phyloP scores from a whole-genome alignment of 2,329 filamentous ascomycete genomes.

The Neofusicoccum kwambonambiense region DNA sequence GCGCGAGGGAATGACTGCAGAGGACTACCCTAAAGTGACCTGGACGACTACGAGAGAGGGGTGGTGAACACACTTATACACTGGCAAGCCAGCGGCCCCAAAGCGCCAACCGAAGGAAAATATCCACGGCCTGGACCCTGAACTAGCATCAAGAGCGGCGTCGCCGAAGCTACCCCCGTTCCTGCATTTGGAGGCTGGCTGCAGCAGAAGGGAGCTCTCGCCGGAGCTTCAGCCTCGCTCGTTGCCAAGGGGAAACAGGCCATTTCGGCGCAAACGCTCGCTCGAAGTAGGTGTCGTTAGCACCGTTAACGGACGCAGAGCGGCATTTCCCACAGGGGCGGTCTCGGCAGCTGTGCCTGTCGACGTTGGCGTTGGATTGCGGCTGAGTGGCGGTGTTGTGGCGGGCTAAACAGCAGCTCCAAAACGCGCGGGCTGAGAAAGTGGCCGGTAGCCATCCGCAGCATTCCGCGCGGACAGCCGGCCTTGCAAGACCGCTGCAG shows the following conservation, averaged over 20 bases:
- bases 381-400: constrained; percentile 14
- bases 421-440: neutral
- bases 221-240: neutral
- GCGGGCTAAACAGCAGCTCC: neutral
- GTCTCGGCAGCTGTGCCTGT: too few species aligned
- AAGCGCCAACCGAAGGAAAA: too few species aligned
- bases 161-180: neutral
- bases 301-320: neutral
- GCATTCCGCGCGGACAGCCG: too few species aligned
- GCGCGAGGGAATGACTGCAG: neutral
- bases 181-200: neutral
- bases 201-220: neutral
- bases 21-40: neutral
- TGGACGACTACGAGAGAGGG: neutral
- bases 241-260: neutral
- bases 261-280: neutral
- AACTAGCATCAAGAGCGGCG: neutral
- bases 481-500: too few species aligned
- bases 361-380: neutral
- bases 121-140: too few species aligned
- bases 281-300: neutral
- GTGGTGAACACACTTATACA: neutral
- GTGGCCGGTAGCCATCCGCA: neutral
- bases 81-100: too few species aligned
- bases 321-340: neutral